Evolutionary conservation across 2,329 filamentous ascomycete genomes (phyloP).

Genomic region (Alternaria metachromatica): DNA sequence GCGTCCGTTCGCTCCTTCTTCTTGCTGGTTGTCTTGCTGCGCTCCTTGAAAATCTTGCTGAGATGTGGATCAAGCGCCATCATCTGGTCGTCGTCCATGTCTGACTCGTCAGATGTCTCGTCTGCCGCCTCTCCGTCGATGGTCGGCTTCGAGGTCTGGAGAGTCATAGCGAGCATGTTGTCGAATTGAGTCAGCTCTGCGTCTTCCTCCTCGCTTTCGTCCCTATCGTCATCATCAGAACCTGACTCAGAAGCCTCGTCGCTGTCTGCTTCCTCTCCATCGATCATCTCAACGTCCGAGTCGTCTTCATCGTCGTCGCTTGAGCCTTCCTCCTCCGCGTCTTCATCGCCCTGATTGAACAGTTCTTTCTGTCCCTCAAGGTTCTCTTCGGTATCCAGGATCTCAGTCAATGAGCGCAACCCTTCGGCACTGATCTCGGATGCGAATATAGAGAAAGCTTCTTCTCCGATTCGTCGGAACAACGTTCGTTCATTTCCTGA

Average conservation of each 20-base stretch:
- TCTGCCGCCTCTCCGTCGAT: slow-evolving; percentile 66
- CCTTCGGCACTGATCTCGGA: slow-evolving; percentile 75
- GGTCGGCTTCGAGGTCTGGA: slow-evolving; percentile 68
- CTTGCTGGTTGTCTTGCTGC: slow-evolving; percentile 67
- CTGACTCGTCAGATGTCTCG: slow-evolving; percentile 67
- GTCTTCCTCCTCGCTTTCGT: slow-evolving; percentile 48
- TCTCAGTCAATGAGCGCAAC: slow-evolving; percentile 70
- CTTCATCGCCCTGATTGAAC: slow-evolving; percentile 68
- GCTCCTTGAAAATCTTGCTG: slow-evolving; percentile 82
- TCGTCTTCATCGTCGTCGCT: slow-evolving; percentile 57
- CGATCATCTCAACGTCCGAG: slow-evolving; percentile 55
- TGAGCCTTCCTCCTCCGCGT: slow-evolving; percentile 50
- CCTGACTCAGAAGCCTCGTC: slow-evolving; percentile 30
- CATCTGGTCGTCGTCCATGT: slow-evolving; percentile 98
- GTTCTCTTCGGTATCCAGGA: slow-evolving; percentile 80
- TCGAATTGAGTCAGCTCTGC: slow-evolving; percentile 70
- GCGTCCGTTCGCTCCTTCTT: slow-evolving; percentile 88
- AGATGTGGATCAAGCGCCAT: slow-evolving; percentile 84
- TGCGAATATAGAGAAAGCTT: slow-evolving; percentile 86
- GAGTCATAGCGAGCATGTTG: slow-evolving; percentile 76
- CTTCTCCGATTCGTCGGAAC: slow-evolving; percentile 83
- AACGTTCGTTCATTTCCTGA: slow-evolving; percentile 83
- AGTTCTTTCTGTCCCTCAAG: slow-evolving; percentile 83
- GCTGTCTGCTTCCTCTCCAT: slow-evolving; percentile 42
- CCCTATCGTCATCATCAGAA: slow-evolving; percentile 30